Evolutionary conservation across 1,284 basidiomycete genomes (phyloP), one percentile per base, ranked within the genome.

Genomic region (Pseudozyma pruni): DNA sequence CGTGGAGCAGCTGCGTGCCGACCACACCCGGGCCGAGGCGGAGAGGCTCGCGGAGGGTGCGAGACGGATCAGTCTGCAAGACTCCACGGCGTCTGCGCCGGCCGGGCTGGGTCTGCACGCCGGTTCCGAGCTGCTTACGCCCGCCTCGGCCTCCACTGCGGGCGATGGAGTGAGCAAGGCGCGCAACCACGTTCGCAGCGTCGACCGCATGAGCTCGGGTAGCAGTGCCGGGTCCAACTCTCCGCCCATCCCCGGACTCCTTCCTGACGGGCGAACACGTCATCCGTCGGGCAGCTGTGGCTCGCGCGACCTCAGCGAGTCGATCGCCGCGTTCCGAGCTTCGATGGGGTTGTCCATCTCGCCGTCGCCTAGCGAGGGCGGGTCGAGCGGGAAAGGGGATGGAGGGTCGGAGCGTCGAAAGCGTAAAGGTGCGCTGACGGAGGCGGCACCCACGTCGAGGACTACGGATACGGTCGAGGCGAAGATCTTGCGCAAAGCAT

Each of bases 251-350:
- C 62, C 62, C 9, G 68, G 68, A 17, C 54, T 71, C 17, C 43
- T 71, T n/a, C 68, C 68, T 13, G 68, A 71, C 33, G 68, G 68
- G 25, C 61, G 68, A 23, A 71, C 68, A n/a, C 68, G 68, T 6
- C 68, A 71, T 46, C 68, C 68, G 0, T 61, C 62, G 2, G 68
- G 62, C 20, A 66, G 68, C 37, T 61, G 35, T 19, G 68, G 68
- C 22, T 71, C 68, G 7, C 51, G 43, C 10, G 68, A 71, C 25
- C 51, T 71, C 1, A 48, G 54, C 16, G 68, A 71, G 23, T 66
- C 62, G 2, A 66, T 71, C n/a, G 68, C 57, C 14, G 68, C 68
- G 0, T 71, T 71, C 42, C 53, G 68, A 3, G 54, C 54, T 5
- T 62, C 45, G 2, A 71, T 71, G 68, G 68, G 68, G 14, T 22